These are phyloP conservation scores for Claviceps sp. DNA, from an alignment of 2,329 filamentous ascomycete species.

Conservation along the genomic window DNA sequence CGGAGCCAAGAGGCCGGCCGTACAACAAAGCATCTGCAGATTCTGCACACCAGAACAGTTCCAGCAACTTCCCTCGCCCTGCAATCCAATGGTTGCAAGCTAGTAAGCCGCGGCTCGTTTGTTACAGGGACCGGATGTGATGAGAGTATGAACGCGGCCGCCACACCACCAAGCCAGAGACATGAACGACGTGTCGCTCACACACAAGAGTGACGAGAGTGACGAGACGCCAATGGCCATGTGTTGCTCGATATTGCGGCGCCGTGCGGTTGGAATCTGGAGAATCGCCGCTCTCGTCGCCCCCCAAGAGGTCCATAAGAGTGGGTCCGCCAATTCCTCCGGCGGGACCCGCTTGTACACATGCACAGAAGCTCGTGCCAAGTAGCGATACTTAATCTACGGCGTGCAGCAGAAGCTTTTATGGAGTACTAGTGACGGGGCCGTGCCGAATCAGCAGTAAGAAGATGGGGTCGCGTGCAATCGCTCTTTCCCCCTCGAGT, in stretches of 20 bases:
- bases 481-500: conserved; percentile 2
- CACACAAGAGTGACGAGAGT: too few relatives aligned
- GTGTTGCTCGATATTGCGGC: conserved; percentile 1
- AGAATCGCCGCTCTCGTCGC: conserved; percentile 6
- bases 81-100: neutral
- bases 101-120: neutral
- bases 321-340: conserved; percentile 2
- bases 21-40: neutral
- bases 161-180: neutral
- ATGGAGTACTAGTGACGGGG: neutral
- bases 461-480: conserved; percentile 1
- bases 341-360: conserved; percentile 1
- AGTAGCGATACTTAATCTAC: neutral
- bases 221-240: conserved; percentile 1
- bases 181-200: neutral
- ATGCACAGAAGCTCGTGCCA: neutral
- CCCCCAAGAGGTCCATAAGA: neutral
- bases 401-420: neutral
- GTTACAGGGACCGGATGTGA: neutral
- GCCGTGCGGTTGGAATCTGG: neutral
- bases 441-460: neutral
- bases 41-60: neutral
- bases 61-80: neutral
- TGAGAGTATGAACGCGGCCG: neutral
- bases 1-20: neutral